A percentile compares a stretch with the other conserved stretches of the same genome.
Conservation (phyloP, 129 eudicot genomes). For the Apium graveolens region DNA sequence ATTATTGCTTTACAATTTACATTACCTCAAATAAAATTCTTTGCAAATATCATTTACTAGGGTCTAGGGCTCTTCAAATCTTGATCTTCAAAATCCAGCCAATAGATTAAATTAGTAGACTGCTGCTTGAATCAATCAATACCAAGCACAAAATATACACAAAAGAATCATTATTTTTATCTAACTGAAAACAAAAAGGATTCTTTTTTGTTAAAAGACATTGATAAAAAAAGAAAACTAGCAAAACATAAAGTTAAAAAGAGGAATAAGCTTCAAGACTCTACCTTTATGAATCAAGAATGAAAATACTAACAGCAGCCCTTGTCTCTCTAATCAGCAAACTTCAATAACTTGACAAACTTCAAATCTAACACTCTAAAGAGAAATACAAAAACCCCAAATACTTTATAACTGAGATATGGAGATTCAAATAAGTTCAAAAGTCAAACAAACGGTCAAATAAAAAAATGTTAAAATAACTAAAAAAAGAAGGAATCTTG, state of each 20-base stretch:
- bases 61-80: not conserved
- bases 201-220: not conserved
- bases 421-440: not conserved
- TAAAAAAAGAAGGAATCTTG: slow-evolving; percentile 12
- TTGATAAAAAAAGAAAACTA: not conserved
- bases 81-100: slow-evolving; percentile 22
- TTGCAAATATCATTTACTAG: slow-evolving; percentile 25
- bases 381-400: not conserved
- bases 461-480: not conserved
- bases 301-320: slow-evolving; percentile 12
- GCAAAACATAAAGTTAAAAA: not conserved
- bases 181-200: not conserved
- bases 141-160: not conserved
- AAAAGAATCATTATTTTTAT: not conserved
- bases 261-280: slow-evolving; percentile 29
- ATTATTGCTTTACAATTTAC: not conserved
- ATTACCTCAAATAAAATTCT: slow-evolving; percentile 36
- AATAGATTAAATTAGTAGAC: not conserved
- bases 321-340: slow-evolving; percentile 23
- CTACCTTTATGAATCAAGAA: slow-evolving; percentile 34
- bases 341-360: slow-evolving; percentile 20
- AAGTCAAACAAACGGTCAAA: slow-evolving; percentile 25
- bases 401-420: not conserved
- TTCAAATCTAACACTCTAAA: slow-evolving; percentile 11
- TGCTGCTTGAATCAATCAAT: slow-evolving; percentile 21